Evolutionary conservation across 345 rosid genomes (phyloP), one percentile per base, ranked within the genome.

Genomic region (Erucastrum elatum): DNA sequence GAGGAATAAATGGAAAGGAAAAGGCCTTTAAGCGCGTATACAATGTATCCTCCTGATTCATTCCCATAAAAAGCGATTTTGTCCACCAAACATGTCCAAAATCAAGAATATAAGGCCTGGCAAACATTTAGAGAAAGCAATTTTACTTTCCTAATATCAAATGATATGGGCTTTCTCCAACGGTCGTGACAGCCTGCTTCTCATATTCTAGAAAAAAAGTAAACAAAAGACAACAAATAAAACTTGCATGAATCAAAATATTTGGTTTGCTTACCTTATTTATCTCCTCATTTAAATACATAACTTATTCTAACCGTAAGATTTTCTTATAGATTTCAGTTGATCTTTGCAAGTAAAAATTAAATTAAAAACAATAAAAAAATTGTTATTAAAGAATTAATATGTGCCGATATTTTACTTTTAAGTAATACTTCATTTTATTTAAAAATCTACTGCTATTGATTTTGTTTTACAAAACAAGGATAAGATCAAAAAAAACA

Each of bases 111-210:
- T n/a, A 34, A 64, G 15, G 15, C 15, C 30, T 35, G 69, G 2
- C 30, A 51, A 34, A 16, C n/a, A 8, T 64, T 16, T 34, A 3
- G 29, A 65, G 21, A 9, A 35, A 65, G 49, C n/a, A 65, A 17
- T 16, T 35, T 49, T 51, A 1, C 37, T 3, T 9, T 46, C 30
- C 51, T 6, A 16, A 64, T 21, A 65, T 64, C 1, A 64, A 70
- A 60, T 17, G n/a, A 64, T 17, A 4, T 74, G 51, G 63, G 64
- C 27, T 74, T 64, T 74, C 12, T 26, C 34, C 34, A 34, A 21
- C 53, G 9, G 16, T 26, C 2, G n/a, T 60, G 26, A 49, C 11
- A 63, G 21, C 69, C 16, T 30, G 12, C 21, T 63, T 29, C 8
- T 44, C 12, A 5, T 3, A 26, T 6, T 37, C 8, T 10, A 4